Base-by-base conservation (phyloP, 768 basidiomycete species). In the Leucogyrophana mollusca region DNA sequence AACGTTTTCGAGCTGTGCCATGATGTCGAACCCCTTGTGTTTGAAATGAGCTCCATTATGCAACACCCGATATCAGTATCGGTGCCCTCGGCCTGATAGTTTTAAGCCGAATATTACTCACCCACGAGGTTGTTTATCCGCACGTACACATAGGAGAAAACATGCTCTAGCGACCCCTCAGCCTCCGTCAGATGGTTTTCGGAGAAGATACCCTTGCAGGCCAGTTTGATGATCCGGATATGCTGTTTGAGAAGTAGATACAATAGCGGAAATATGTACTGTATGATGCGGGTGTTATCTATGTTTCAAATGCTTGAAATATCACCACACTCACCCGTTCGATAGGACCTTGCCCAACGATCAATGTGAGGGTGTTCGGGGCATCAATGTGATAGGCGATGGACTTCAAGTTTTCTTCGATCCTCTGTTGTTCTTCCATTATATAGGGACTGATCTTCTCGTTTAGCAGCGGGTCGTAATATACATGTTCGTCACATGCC, bases 221-320 rank as follows among this genome's bases (percentile, higher is more conserved):
- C 59, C 4, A 66, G 44, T 17, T 58, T 55, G 27, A 73, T 53
- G 20, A 68, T 62, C 33, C 64, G 55, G 22, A 68, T 53, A 53
- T 72, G 66, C 23, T 65, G 58, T 34, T 60, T 54, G 18, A 70
- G 49, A 0, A 71, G 53, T 1, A 73, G 57, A 43, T 64, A 66
- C 1, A 72, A 44, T n/a, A 72, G 51, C 0, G 70, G 68, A 3
- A 69, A 56, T 8, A 70, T 34, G 43, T 62, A 64, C 69, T 72
- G 14, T 30, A 24, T 13, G 33, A 55, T 23, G n/a, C n/a, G n/a
- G n/a, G n/a, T n/a, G n/a, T n/a, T n/a, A n/a, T n/a, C n/a, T 18
- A 9, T n/a, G 4, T 30, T 8, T 20, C 24, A 34, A 10, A 40
- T 24, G n/a, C 42, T 18, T 16, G 20, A 42, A 18, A 4, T 7